Conservation (phyloP, 306 rosid species). For the Elaeagnus macrophylla region DNA sequence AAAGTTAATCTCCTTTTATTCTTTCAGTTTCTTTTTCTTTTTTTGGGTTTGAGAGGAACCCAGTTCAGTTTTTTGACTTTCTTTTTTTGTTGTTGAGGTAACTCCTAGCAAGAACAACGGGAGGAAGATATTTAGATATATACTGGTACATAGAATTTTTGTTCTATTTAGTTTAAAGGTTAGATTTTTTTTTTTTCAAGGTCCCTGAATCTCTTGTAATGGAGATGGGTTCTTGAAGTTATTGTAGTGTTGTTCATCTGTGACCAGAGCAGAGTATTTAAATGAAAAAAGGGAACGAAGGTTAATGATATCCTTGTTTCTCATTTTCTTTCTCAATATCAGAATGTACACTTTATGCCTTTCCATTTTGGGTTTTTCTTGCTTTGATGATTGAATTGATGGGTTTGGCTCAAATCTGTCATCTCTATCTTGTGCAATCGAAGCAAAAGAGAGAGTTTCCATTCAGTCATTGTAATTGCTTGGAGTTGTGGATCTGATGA, state of each 20-base stretch:
- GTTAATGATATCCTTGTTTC: not conserved
- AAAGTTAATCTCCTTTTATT: not conserved
- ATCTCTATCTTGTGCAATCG: no score
- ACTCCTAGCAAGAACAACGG: not conserved
- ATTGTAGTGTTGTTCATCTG: not conserved
- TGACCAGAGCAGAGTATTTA: not conserved
- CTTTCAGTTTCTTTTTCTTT: constrained; percentile 6
- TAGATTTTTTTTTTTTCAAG: constrained; percentile 3
- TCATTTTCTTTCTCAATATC: not conserved
- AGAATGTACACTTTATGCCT: not conserved
- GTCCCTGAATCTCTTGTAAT: constrained; percentile 12
- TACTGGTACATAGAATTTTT: constrained; percentile 23
- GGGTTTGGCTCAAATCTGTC: constrained; percentile 1
- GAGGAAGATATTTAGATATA: not conserved
- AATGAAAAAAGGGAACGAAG: not conserved
- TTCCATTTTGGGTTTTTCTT: not conserved
- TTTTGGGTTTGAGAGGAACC: constrained; percentile 12
- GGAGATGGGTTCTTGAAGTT: constrained; percentile 19
- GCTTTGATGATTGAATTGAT: constrained; percentile 1
- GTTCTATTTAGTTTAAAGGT: not conserved
- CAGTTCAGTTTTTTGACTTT: constrained; percentile 3
- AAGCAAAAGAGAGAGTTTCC: no score
- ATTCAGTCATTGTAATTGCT: no score
- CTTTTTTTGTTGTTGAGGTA: not conserved
- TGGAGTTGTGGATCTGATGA: no score